These are phyloP conservation scores for Zizania palustris DNA, from an alignment of 202 grass and related monocot genomes.

Conservation along the genomic window DNA sequence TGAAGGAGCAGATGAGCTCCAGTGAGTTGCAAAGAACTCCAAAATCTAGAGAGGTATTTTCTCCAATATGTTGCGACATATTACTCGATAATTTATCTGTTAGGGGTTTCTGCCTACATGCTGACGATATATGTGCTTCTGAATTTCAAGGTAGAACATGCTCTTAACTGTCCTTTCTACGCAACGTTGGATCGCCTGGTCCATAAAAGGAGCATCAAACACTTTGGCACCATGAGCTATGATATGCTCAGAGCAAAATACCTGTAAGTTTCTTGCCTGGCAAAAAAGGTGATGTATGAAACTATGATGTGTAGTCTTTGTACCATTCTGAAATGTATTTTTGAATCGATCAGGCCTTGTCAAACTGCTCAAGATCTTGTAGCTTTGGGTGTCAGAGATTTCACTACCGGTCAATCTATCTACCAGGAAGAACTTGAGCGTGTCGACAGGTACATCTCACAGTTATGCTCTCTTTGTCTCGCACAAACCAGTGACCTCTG, in stretches of 20 bases:
- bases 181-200: constrained; percentile 67
- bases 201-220: constrained; percentile 78
- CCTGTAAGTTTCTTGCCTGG: constrained; percentile 37
- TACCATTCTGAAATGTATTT: background rate
- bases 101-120: background rate
- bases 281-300: constrained; percentile 6
- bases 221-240: constrained; percentile 33
- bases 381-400: constrained; percentile 50
- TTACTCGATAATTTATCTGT: background rate
- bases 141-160: constrained; percentile 62
- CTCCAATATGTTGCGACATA: background rate
- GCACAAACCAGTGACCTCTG: background rate
- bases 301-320: too few relatives aligned
- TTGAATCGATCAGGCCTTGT: constrained; percentile 37
- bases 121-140: background rate
- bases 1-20: constrained; percentile 52
- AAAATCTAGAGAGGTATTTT: constrained; percentile 44
- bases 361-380: constrained; percentile 41
- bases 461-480: background rate
- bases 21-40: background rate
- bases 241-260: constrained; percentile 47
- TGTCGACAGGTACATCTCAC: constrained; percentile 53
- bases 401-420: constrained; percentile 51
- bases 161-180: constrained; percentile 65
- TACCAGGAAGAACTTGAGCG: constrained; percentile 54